Base-by-base conservation (phyloP, 2,329 filamentous ascomycete genomes). In the Ceratocystiopsis sp. region DNA sequence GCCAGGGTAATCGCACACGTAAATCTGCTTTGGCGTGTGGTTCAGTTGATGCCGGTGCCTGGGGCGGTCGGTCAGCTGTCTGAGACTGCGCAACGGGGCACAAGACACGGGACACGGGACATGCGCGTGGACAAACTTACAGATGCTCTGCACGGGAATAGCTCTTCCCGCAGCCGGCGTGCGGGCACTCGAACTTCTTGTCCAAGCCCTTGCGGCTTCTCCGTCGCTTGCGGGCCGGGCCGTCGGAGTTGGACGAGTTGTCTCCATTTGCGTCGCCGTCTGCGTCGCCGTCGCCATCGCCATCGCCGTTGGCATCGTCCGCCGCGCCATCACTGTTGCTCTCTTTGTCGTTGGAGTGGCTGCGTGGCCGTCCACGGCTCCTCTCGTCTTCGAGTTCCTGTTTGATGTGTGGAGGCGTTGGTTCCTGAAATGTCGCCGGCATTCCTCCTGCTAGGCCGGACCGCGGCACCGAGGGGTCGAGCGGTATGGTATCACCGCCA, bases 71-170 rank as follows among this genome's bases (percentile, higher is more conserved):
- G 35, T 36, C 13, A 36, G 14, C n/a, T 36, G 14, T 36, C 8
- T 21, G 21, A 21, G 21, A 21, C 21, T 21, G 21, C 21, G 8
- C 21, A 4, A 21, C 21, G 21, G 21, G 21, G 8, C 21, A 21
- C 21, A 8, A 21, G 21, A 21, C 21, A 21, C 21, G 8, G 21
- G 21, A 8, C 35, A 16, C 15, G 35, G 35, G 47, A 38, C 17
- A 36, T 10, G 33, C n/a, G n/a, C 34, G 9, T n/a, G 33, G 12
- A 11, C 5, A 11, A 61, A 66, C 70, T 69, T 74, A 95, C 65
- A 98, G 67, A 66, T 98, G 91, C 62, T 96, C 91, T 10, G 91
- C 89, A 57, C 91, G 75, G 21, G 89, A 95, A 59, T 98, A 98
- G 57, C 81, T 93, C 68, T 95, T 98, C 36, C 85, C 87, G 55